Base-by-base conservation (phyloP, 495 filamentous ascomycete species). In the Penicillium parvum region DNA sequence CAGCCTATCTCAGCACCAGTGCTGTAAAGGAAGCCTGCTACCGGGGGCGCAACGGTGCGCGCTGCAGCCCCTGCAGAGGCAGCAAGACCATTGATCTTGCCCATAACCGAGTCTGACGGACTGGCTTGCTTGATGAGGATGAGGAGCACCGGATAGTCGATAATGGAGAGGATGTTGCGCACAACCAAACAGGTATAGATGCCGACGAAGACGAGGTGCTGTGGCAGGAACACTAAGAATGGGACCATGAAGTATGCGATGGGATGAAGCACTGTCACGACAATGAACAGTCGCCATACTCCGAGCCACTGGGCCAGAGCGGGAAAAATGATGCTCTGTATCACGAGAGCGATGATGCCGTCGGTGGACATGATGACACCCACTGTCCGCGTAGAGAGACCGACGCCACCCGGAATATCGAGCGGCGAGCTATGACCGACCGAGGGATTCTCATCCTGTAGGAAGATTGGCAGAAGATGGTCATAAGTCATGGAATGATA, bases 401-500 rank as follows among this genome's bases (percentile, higher is more conserved):
- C 87, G 1, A 92, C 64, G 8, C 87, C 87, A 14, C 87, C 86
- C 0, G 84, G 79, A 6, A 88, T 78, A 50, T 81, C 72, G 25
- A 84, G 68, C 2, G 66, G 66, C 9, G 66, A 66, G 4, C 55
- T 49, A 17, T 45, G 47, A 12, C 53, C 42, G 14, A 53, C 21
- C 12, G 53, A 47, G 7, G 55, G 51, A 1, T 68, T 71, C 33
- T 81, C 70, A 47, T 92, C 87, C 61, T 91, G 86, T 14, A 90
- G 69, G 64, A 90, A 92, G 19, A 92, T 91, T 4, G 87, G 87
- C 25, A 92, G 64, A 0, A 92, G 76, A 61, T 88, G 84, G 49
- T 91, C 87, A 50, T 85, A 92, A 10, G 84, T 86, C 87, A 92
- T 92, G 26, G 80, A 85, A 55, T 91, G 87, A 45, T 90, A 91